Percentiles rank a stretch among this genome's conserved stretches.
Evolutionary conservation across 106 monocot genomes (phyloP).

Genomic region (Dioscorea zingiberensis): DNA sequence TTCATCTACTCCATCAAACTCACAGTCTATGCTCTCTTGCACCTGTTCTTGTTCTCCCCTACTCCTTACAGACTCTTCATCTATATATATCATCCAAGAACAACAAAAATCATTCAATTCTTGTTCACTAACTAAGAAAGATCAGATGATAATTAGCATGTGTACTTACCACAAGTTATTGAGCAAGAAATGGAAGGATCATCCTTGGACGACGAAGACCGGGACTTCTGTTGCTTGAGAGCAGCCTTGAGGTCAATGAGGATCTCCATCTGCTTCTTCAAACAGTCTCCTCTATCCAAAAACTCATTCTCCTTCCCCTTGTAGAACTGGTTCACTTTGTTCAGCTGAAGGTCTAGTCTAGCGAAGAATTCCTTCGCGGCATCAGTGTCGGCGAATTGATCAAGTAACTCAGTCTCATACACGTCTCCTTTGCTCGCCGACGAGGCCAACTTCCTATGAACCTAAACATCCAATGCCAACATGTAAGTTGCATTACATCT

Average conservation of each 20-base stretch:
- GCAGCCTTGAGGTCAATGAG: slow-evolving; percentile 63
- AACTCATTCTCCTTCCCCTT: slow-evolving; percentile 86
- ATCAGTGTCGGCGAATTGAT: slow-evolving; percentile 57
- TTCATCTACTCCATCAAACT: slow-evolving; percentile 37
- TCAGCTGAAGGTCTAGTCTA: slow-evolving; percentile 71
- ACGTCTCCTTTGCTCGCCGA: slow-evolving; percentile 71
- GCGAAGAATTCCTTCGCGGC: slow-evolving; percentile 76
- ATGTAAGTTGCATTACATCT: not conserved
- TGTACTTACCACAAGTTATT: slow-evolving; percentile 41
- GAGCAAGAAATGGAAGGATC: slow-evolving; percentile 63
- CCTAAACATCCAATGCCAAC: slow-evolving; percentile 29
- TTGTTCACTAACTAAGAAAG: too few species aligned
- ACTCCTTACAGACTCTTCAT: slow-evolving; percentile 54
- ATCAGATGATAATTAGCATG: not conserved
- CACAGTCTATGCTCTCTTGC: slow-evolving; percentile 25
- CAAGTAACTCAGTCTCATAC: slow-evolving; percentile 86
- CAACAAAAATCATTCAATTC: too few species aligned
- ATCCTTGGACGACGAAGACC: slow-evolving; percentile 31
- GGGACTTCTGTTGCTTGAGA: slow-evolving; percentile 37
- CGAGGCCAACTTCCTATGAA: slow-evolving; percentile 73
- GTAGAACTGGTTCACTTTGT: slow-evolving; percentile 99
- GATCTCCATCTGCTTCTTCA: slow-evolving; percentile 88
- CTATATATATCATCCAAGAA: slow-evolving; percentile 12
- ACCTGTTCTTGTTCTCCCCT: slow-evolving; percentile 24
- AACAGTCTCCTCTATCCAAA: slow-evolving; percentile 68